Percentiles rank a stretch among this genome's conserved stretches.
Evolutionary conservation across 495 filamentous ascomycete genomes (phyloP).

Genomic region (Friedmanniomyces endolithicus): DNA sequence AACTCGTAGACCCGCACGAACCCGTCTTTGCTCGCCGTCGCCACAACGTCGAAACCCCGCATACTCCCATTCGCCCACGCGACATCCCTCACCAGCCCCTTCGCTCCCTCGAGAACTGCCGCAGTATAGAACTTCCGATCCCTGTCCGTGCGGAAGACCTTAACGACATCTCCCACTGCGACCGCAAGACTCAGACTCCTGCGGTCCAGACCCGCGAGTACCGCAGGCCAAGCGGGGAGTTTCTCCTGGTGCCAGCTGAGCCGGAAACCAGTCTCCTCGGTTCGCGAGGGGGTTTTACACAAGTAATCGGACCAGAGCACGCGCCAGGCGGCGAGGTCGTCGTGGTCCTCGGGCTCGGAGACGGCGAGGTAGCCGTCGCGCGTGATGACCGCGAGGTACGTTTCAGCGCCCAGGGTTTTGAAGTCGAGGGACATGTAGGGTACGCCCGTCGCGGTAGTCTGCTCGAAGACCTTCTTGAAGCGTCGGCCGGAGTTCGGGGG

Average conservation of each 20-base stretch:
- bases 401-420: conserved; percentile 56
- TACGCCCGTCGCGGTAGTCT: conserved; percentile 44
- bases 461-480: conserved; percentile 53
- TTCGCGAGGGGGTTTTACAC: conserved; percentile 46
- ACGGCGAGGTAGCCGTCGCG: conserved; percentile 67
- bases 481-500: conserved; percentile 57
- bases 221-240: conserved; percentile 59
- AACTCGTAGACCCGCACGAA: conserved; percentile 75
- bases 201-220: conserved; percentile 60
- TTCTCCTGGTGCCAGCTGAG: conserved; percentile 77
- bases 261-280: conserved; percentile 75
- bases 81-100: conserved; percentile 73
- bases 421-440: conserved; percentile 70
- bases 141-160: conserved; percentile 61
- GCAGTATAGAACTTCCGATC: conserved; percentile 63
- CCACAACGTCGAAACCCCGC: conserved; percentile 76
- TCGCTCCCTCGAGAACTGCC: conserved; percentile 56
- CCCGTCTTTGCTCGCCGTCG: conserved; percentile 86
- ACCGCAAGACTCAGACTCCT: conserved; percentile 68
- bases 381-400: conserved; percentile 72
- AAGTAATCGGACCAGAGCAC: conserved; percentile 58
- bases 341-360: conserved; percentile 77
- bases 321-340: conserved; percentile 64
- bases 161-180: conserved; percentile 67
- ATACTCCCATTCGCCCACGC: conserved; percentile 86